Evolutionary conservation across 1,284 basidiomycete species (phyloP).

Genomic region (Malassezia nana): DNA sequence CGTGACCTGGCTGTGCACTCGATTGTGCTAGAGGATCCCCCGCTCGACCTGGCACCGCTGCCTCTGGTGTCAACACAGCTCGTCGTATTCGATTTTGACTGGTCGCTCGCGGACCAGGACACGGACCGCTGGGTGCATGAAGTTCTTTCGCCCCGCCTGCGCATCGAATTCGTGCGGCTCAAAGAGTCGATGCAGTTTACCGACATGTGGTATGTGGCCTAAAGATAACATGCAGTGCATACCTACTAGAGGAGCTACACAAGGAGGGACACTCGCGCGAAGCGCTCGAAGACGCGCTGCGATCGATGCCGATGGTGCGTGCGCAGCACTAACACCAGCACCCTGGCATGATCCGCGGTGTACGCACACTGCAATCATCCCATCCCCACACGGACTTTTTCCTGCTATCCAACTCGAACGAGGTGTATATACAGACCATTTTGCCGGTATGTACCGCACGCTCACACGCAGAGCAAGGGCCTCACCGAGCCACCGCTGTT

Average conservation of each 20-base stretch:
- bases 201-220: conserved; percentile 53
- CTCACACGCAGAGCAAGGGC: background rate
- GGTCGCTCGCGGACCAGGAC: conserved; percentile 82
- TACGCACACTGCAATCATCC: conserved; percentile 55
- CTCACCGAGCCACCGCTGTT: conserved; percentile 54
- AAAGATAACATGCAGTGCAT: conserved; percentile 11
- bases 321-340: conserved; percentile 57
- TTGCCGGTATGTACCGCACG: conserved; percentile 53
- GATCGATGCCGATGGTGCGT: conserved; percentile 75
- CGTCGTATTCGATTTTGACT: conserved; percentile 94
- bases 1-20: conserved; percentile 8
- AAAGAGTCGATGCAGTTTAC: conserved; percentile 70
- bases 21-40: conserved; percentile 16
- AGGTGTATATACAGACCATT: conserved; percentile 75
- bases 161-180: conserved; percentile 68
- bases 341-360: conserved; percentile 86
- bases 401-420: conserved; percentile 87
- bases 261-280: conserved; percentile 54
- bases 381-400: conserved; percentile 65
- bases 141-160: conserved; percentile 71
- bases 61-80: conserved; percentile 55
- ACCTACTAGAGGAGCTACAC: conserved; percentile 36
- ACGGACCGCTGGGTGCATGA: conserved; percentile 94
- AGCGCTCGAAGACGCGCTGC: conserved; percentile 68
- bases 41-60: conserved; percentile 21